phyloP scores from a whole-genome alignment of 169 alveolate species.

The Plasmodium fragile region DNA sequence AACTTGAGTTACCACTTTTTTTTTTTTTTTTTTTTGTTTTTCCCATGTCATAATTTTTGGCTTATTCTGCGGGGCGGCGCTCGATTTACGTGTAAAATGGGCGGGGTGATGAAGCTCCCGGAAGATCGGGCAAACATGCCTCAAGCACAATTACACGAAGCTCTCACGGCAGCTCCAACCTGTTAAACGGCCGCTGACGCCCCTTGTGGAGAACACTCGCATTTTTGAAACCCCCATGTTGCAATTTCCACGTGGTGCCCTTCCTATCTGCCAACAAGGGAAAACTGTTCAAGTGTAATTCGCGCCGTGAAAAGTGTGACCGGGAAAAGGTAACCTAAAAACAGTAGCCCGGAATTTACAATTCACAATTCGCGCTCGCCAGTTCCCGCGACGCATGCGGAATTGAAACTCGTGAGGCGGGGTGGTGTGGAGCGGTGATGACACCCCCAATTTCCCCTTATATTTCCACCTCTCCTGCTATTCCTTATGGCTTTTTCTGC shows the following conservation, averaged over 20 bases:
- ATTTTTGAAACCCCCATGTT: background rate
- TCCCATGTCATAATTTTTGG: background rate
- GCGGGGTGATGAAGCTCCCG: background rate
- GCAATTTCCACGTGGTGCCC: background rate
- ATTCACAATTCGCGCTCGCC: background rate
- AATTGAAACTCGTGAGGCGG: background rate
- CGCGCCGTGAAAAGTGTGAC: background rate
- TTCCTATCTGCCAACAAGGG: background rate
- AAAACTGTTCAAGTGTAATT: background rate
- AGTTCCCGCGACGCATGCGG: background rate
- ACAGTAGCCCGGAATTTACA: background rate
- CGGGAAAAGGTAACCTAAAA: background rate
- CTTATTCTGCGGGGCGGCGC: background rate
- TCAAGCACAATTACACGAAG: background rate
- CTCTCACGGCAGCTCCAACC: background rate
- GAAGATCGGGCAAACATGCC: background rate
- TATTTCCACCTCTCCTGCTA: background rate
- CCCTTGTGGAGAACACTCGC: background rate
- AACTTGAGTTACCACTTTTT: background rate
- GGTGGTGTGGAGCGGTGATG: background rate
- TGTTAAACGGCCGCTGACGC: background rate
- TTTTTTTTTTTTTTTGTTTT: background rate
- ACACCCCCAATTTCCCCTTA: background rate
- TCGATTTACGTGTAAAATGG: background rate
- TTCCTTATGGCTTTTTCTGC: background rate